Percentiles rank a stretch among this genome's conserved stretches.
Conservation (phyloP, 208 protist species). For the Acanthamoeba castellanii region DNA sequence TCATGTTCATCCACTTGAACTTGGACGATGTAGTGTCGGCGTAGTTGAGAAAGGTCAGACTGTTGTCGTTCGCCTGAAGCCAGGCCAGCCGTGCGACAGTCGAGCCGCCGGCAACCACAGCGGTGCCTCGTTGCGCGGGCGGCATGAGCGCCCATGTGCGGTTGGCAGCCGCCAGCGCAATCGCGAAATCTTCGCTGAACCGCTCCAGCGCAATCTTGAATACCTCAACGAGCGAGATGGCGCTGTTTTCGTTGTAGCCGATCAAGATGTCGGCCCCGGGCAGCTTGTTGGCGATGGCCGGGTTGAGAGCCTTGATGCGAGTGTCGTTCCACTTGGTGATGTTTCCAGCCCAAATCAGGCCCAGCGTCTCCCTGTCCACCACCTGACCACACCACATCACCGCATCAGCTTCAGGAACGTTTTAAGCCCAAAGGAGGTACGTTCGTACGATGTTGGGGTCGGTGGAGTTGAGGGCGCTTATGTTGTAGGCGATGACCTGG, state of each 20-base stretch:
- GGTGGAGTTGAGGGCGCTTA: not conserved
- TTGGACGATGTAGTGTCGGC: not conserved
- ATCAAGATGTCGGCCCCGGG: not conserved
- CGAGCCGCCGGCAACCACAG: not conserved
- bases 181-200: not conserved
- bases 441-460: conserved; percentile 32
- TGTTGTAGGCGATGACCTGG: not conserved
- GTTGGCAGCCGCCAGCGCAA: not conserved
- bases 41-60: conserved; percentile 14
- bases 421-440: not conserved
- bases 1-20: conserved; percentile 13
- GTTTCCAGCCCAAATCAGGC: conserved; percentile 22
- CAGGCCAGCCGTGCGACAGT: not conserved
- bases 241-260: not conserved
- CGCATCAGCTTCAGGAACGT: not conserved
- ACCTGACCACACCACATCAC: not conserved
- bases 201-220: not conserved
- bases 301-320: conserved; percentile 10
- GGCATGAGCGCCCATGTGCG: not conserved
- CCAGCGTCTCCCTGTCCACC: conserved; percentile 21
- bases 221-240: not conserved
- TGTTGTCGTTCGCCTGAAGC: conserved; percentile 8
- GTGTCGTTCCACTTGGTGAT: conserved; percentile 21
- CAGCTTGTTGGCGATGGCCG: conserved; percentile 53
- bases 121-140: not conserved